Conservation (phyloP, 139 green algal species). For the Penium margaritaceum region DNA sequence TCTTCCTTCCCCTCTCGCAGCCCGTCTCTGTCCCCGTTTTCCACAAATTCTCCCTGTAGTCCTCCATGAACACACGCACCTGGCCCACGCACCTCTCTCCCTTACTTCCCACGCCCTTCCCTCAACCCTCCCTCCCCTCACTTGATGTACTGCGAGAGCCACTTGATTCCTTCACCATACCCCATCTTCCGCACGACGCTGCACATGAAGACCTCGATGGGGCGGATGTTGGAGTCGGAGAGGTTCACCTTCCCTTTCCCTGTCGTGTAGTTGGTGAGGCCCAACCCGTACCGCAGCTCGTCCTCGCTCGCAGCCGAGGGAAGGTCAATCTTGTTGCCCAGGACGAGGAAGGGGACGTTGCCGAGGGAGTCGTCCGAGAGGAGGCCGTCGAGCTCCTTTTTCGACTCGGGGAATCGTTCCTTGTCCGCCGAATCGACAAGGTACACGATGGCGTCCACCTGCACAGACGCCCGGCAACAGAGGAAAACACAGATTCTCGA, state of each 20-base stretch:
- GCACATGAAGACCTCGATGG: slow-evolving; percentile 97
- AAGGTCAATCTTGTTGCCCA: slow-evolving; percentile 99
- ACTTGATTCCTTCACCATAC: slow-evolving; percentile 96
- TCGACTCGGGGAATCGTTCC: slow-evolving; percentile 77
- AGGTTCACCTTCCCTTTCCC: slow-evolving; percentile 94
- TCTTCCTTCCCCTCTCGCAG: too few relatives aligned
- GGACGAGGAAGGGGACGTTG: slow-evolving; percentile 85
- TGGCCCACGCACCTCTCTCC: too few relatives aligned
- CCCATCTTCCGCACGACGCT: slow-evolving; percentile 69
- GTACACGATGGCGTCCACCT: slow-evolving; percentile 98
- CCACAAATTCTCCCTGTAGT: too few relatives aligned
- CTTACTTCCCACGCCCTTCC: not conserved
- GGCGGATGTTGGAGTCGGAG: slow-evolving; percentile 71
- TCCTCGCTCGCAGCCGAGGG: slow-evolving; percentile 70
- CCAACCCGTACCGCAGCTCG: slow-evolving; percentile 82
- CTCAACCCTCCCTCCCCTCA: not conserved
- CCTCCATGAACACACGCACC: too few relatives aligned
- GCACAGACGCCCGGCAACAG: not conserved
- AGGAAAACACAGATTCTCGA: not conserved
- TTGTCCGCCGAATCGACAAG: slow-evolving; percentile 91
- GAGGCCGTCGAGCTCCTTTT: slow-evolving; percentile 84
- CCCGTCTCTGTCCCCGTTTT: too few relatives aligned
- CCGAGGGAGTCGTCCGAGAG: slow-evolving; percentile 83
- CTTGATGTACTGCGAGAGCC: slow-evolving; percentile 92
- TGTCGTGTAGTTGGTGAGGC: slow-evolving; percentile 86